A percentile compares a stretch with the other conserved stretches of the same genome.
phyloP scores from a whole-genome alignment of 2,329 filamentous ascomycete species.

The Tolypocladium pustulatum region DNA sequence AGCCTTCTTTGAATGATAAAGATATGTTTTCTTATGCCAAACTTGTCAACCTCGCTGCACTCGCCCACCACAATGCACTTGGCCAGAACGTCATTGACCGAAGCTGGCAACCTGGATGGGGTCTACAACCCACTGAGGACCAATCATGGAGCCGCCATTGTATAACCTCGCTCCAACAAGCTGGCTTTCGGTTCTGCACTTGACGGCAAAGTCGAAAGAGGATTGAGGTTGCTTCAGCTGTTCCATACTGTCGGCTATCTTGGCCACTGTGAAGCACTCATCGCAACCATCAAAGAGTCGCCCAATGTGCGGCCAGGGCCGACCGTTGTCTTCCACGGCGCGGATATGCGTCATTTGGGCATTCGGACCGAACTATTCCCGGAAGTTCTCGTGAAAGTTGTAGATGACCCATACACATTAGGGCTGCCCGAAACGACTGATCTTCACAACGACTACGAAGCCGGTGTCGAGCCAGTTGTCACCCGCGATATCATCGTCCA shows the following conservation, averaged over 20 bases:
- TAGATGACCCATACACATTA: neutral
- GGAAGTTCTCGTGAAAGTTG: neutral
- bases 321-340: neutral
- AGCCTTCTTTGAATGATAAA: neutral
- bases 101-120: neutral
- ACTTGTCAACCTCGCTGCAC: neutral
- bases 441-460: neutral
- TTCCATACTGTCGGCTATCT: neutral
- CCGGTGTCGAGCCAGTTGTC: neutral
- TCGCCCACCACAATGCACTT: neutral
- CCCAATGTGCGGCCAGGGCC: neutral
- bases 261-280: neutral
- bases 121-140: neutral
- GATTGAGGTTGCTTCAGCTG: neutral
- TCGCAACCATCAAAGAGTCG: neutral
- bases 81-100: neutral
- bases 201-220: neutral
- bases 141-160: neutral
- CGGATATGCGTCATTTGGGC: neutral
- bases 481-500: neutral
- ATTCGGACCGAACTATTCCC: neutral
- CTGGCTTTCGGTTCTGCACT: neutral
- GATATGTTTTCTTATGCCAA: too few species aligned
- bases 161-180: neutral
- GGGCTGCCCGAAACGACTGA: neutral